These are phyloP conservation scores for Hawksworthiomyces lignivorus DNA, from an alignment of 2,329 filamentous ascomycete species.

Conservation along the genomic window DNA sequence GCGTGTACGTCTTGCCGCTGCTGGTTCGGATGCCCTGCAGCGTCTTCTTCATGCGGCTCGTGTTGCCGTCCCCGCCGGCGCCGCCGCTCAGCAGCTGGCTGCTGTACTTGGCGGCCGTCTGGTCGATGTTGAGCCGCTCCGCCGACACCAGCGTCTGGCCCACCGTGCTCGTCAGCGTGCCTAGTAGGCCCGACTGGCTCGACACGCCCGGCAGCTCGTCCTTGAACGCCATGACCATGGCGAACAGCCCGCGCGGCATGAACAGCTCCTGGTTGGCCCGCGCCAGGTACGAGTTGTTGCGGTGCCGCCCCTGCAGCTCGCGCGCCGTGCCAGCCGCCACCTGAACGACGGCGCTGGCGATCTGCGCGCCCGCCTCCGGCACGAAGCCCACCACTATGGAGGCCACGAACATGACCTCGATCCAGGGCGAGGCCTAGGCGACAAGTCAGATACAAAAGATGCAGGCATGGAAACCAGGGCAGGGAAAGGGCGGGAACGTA, in stretches of 20 bases:
- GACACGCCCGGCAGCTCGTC: conserved; percentile 14
- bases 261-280: conserved; percentile 22
- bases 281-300: conserved; percentile 22
- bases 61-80: conserved; percentile 11
- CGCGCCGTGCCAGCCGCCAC: conserved; percentile 19
- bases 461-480: too few relatives aligned
- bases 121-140: conserved; percentile 24
- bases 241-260: conserved; percentile 23
- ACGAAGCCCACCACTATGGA: conserved; percentile 18
- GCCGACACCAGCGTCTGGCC: conserved; percentile 11
- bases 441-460: too few relatives aligned
- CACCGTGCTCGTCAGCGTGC: conserved; percentile 10
- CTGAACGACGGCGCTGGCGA: conserved; percentile 18
- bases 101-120: conserved; percentile 27
- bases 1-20: conserved; percentile 28
- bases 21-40: conserved; percentile 26
- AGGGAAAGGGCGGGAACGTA: too few relatives aligned
- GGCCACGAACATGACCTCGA: conserved; percentile 17
- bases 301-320: conserved; percentile 21
- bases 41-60: conserved; percentile 17
- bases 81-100: conserved; percentile 13
- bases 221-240: conserved; percentile 24
- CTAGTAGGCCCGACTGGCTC: conserved; percentile 7
- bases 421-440: conserved; percentile 17
- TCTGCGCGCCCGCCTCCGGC: conserved; percentile 24